Evolutionary conservation across 2,329 filamentous ascomycete genomes (phyloP), one percentile per base, ranked within the genome.

Genomic region (Phialophora chinensis): DNA sequence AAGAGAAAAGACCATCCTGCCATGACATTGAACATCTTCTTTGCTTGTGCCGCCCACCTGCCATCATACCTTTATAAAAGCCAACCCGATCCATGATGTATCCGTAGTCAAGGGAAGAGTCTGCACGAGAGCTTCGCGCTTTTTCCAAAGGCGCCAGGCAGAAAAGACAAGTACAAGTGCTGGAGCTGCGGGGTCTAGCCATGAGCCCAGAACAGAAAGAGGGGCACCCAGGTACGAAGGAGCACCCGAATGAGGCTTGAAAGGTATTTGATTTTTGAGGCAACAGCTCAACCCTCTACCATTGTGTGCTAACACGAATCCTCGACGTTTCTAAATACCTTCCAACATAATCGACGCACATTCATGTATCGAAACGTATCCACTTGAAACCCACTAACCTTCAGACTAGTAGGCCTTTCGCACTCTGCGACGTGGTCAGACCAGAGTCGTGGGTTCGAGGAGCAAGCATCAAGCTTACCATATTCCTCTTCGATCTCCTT

Each of bases 321-420:
- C 27, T 55, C 53, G 29, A 66, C 17, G 49, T 59, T 66, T 23
- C 23, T 38, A 29, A 66, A 52, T 12, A 69, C 58, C 49, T 64
- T 63, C 66, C 66, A 69, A 23, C 66, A 69, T 12, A 69, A 49
- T 29, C 66, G 63, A 47, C 57, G 66, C 10, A 66, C 62, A 53
- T 69, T 69, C n/a, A 44, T 23, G 23, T 60, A 60, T 31, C 61
- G 63, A 23, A 69, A 66, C 25, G 55, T 63, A 12, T 57, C n/a
- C 25, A 57, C 29, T 8, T 69, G 49, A 23, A 60, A 61, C 10
- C 25, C 49, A 47, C 60, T 50, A 12, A 57, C 33, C n/a, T 53
- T 57, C 20, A 69, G 53, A 44, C 35, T 56, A 10, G n/a, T 52
- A 27, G 66, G 66, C 47, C 44, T 55, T 23, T 54, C 55, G 42